Percentiles rank a stretch among this genome's conserved stretches.
phyloP scores from a whole-genome alignment of 2,329 filamentous ascomycete genomes.

The Coniella lustricola region DNA sequence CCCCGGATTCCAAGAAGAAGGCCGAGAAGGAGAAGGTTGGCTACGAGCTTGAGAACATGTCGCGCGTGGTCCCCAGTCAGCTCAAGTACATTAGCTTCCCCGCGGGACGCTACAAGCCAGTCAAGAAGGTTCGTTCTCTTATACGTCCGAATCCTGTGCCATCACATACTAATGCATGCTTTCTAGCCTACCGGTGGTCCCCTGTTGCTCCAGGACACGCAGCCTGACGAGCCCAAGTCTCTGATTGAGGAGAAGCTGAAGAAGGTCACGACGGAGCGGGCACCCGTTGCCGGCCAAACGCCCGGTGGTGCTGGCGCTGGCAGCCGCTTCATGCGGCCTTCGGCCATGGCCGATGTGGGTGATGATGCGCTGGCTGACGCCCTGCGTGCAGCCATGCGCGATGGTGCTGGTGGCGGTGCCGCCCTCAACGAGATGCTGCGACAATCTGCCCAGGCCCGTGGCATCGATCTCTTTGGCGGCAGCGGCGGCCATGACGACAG shows the following conservation, averaged over 20 bases:
- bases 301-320: constrained; percentile 24
- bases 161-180: constrained; percentile 31
- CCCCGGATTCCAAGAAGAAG: constrained; percentile 73
- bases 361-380: constrained; percentile 21
- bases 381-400: constrained; percentile 24
- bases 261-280: constrained; percentile 62
- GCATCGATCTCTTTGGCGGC: constrained; percentile 18
- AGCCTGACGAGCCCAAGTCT: constrained; percentile 69
- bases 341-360: constrained; percentile 14
- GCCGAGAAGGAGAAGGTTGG: constrained; percentile 92
- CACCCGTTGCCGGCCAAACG: constrained; percentile 44
- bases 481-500: constrained; percentile 14
- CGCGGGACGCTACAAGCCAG: constrained; percentile 83
- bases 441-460: constrained; percentile 28
- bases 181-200: constrained; percentile 82
- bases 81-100: constrained; percentile 95
- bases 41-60: constrained; percentile 96
- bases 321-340: constrained; percentile 16
- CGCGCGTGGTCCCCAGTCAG: constrained; percentile 82
- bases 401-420: constrained; percentile 26
- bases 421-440: constrained; percentile 38
- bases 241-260: constrained; percentile 89
- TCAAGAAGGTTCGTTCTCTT: constrained; percentile 61
- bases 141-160: neutral
- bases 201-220: constrained; percentile 80